Conservation (phyloP, 1,284 basidiomycete genomes). For the Filobasidium uniguttulatum region DNA sequence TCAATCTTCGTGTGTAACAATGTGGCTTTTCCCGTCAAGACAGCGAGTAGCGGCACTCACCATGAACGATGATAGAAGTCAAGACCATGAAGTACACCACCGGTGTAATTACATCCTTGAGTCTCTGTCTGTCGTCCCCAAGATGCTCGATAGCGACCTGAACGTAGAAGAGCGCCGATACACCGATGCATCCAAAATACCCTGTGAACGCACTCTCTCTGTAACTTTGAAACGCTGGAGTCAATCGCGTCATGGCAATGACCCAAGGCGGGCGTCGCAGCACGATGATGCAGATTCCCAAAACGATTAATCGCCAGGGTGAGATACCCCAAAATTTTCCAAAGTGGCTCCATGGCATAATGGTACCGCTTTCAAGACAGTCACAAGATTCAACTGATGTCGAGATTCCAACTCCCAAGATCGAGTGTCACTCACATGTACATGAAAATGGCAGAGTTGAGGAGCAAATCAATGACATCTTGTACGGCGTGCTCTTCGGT, state of each 20-base stretch:
- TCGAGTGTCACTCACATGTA: constrained; percentile 42
- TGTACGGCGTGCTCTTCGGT: constrained; percentile 44
- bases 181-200: constrained; percentile 36
- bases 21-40: neutral
- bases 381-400: too few relatives aligned
- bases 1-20: too few relatives aligned
- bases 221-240: constrained; percentile 29
- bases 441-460: constrained; percentile 50
- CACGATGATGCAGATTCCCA: constrained; percentile 62
- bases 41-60: neutral
- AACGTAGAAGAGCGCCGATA: constrained; percentile 38
- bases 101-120: constrained; percentile 34
- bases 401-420: too few relatives aligned
- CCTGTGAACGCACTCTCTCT: constrained; percentile 33
- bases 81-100: constrained; percentile 43
- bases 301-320: constrained; percentile 67
- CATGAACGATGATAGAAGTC: constrained; percentile 41
- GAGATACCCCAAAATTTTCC: constrained; percentile 43
- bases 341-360: constrained; percentile 57
- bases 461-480: constrained; percentile 43
- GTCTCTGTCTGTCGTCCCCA: constrained; percentile 7
- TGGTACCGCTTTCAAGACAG: constrained; percentile 66
- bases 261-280: constrained; percentile 68
- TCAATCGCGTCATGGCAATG: constrained; percentile 43
- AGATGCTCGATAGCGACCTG: constrained; percentile 36